A percentile compares a stretch with the other conserved stretches of the same genome.
These are phyloP conservation scores for Phytophthora citricola DNA, from an alignment of 352 stramenopile genomes.

Conservation along the genomic window DNA sequence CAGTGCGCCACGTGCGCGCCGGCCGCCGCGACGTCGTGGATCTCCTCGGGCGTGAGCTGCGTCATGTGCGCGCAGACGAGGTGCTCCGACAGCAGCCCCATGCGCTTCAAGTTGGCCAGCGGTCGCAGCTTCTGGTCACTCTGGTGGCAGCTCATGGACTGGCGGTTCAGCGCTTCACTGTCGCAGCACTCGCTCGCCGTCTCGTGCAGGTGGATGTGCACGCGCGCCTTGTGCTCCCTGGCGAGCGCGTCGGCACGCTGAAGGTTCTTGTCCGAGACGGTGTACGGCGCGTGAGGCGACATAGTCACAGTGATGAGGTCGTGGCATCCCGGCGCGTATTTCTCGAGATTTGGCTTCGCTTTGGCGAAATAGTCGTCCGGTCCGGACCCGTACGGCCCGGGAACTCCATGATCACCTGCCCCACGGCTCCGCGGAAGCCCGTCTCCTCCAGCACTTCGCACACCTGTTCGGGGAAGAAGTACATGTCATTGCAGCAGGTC, in stretches of 20 bases:
- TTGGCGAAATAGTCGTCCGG: conserved; percentile 84
- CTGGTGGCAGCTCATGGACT: conserved; percentile 85
- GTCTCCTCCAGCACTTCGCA: conserved; percentile 63
- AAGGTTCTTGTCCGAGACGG: conserved; percentile 73
- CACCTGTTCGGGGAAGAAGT: conserved; percentile 80
- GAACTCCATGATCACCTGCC: conserved; percentile 81
- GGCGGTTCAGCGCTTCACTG: conserved; percentile 65
- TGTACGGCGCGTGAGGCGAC: conserved; percentile 89
- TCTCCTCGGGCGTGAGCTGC: conserved; percentile 86
- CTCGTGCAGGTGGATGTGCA: conserved; percentile 92
- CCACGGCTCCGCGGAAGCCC: conserved; percentile 76
- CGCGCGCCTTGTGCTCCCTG: conserved; percentile 58
- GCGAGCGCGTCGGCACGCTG: conserved; percentile 49
- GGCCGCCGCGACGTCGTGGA: conserved; percentile 60
- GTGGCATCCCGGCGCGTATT: conserved; percentile 62
- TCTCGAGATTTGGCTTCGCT: conserved; percentile 61
- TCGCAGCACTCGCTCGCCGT: conserved; percentile 81
- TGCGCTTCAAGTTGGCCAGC: conserved; percentile 80
- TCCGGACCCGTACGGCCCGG: conserved; percentile 59
- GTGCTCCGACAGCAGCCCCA: conserved; percentile 74
- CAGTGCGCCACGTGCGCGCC: conserved; percentile 86
- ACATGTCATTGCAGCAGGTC: conserved; percentile 94
- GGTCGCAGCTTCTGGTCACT: conserved; percentile 79
- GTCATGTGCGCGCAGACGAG: conserved; percentile 88
- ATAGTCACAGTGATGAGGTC: conserved; percentile 71